A percentile compares a stretch with the other conserved stretches of the same genome.
Evolutionary conservation across 495 filamentous ascomycete species (phyloP).

Genomic region (Letharia lupina): DNA sequence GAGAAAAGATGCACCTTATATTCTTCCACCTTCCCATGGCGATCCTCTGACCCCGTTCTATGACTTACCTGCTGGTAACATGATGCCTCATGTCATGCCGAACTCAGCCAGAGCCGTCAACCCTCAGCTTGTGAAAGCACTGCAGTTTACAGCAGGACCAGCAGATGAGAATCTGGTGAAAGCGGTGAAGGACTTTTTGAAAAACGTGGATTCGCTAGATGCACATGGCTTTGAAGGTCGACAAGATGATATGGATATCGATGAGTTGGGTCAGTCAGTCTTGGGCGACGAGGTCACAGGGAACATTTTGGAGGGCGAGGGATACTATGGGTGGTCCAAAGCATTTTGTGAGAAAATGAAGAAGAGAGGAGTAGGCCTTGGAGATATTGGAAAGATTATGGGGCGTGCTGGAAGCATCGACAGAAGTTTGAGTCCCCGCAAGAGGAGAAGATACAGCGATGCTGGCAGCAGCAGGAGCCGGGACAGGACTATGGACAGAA

Average conservation of each 20-base stretch:
- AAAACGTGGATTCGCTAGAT: conserved; percentile 59
- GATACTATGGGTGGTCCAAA: conserved; percentile 82
- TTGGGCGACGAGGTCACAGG: conserved; percentile 52
- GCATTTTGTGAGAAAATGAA: conserved; percentile 78
- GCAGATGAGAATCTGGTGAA: conserved; percentile 55
- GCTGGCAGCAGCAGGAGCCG: conserved; percentile 34
- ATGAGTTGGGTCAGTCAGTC: conserved; percentile 64
- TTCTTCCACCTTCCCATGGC: conserved; percentile 70
- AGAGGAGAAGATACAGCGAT: conserved; percentile 42
- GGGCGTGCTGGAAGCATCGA: conserved; percentile 25
- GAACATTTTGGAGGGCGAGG: conserved; percentile 53
- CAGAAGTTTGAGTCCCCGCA: conserved; percentile 32
- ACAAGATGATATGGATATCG: conserved; percentile 48
- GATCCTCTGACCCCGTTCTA: conserved; percentile 69
- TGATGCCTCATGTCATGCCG: conserved; percentile 68
- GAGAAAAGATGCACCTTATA: conserved; percentile 51
- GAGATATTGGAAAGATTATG: conserved; percentile 18
- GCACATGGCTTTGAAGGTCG: conserved; percentile 33
- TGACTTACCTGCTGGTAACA: conserved; percentile 76
- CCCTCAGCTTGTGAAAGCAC: conserved; percentile 59
- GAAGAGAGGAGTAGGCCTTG: conserved; percentile 39
- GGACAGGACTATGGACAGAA: conserved; percentile 31
- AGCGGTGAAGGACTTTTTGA: conserved; percentile 60
- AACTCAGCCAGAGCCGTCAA: conserved; percentile 68
- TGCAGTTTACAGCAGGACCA: conserved; percentile 65